Base-by-base conservation (phyloP, 768 basidiomycete genomes). In the Coprinopsis strossmayeri region DNA sequence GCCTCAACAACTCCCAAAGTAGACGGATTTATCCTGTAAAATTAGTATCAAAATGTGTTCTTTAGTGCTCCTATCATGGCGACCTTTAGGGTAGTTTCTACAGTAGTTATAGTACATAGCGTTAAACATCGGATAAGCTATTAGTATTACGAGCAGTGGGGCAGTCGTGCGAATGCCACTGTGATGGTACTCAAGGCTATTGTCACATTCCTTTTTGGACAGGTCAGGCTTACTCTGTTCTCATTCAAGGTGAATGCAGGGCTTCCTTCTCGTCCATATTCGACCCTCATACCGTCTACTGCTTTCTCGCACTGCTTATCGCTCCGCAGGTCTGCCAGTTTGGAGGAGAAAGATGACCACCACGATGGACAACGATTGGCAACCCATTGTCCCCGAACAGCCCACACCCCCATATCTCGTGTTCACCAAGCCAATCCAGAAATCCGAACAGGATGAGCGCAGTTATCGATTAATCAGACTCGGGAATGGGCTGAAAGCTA, bases 401-500 rank as follows among this genome's bases (percentile, higher is more conserved):
- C 50, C 55, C 1, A 55, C 62, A 21, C 79, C 78, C 2, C 64
- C 72, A 0, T 82, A 78, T 58, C 71, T 66, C 3, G 60, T 81
- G 28, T 91, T 78, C 70, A 69, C 64, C 13, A 77, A 72, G 47
- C 64, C 75, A 5, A 76, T 94, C 51, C 73, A 82, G 51, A 82
- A 83, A 64, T 85, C 89, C 0, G 73, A 74, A 45, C 78, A 84
- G 57, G 91, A 95, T 61, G 82, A 88, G 57, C 72, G 91, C 50
- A 75, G 82, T 13, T 95, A 96, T 63, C 71, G 85, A 43, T 62
- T 93, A 40, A 86, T 99, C 53, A 74, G 74, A 41, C 77, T 99
- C n/a, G 74, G 82, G 5, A 99, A 98, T 60, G 92, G 88, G 2
- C 68, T 99, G n/a, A 84, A 89, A 52, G 92, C 84, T 0, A 78